Evolutionary conservation across 1,139 yeast genomes (phyloP), one percentile per base, ranked within the genome.

Genomic region (Hansenula anomala): DNA sequence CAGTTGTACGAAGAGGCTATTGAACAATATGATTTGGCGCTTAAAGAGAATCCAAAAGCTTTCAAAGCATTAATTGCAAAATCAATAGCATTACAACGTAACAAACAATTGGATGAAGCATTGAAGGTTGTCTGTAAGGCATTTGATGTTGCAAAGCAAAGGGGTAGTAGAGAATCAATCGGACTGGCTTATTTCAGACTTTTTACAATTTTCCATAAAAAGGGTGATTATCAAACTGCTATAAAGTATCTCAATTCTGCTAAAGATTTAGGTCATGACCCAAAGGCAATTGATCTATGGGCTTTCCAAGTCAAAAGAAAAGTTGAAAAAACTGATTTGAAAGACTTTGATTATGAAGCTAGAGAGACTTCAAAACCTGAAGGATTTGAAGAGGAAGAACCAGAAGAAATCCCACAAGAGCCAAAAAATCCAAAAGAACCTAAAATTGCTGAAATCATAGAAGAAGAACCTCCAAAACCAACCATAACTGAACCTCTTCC

Each of bases 111-210:
- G 54, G 72, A 73, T 26, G 60, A 64, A 28, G 79, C 92, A 35
- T 59, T 75, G 38, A 61, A 63, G 3, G 79, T 75, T 45, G 67
- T 86, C 17, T 68, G 74, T 10, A 57, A 60, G 20, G 92, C 94
- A 0, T 67, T 78, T 29, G 57, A 62, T 1, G 53, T 75, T 23
- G 89, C 94, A 0, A 60, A 63, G 29, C 61, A 59, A 6, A 60
- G 75, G 34, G 81, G 80, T 0, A 73, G 68, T 39, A 63, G 80
- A 42, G 63, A 64, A 4, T 72, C 71, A n/a, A 66, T 81, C 30
- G 84, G 78, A 0, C 63, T 69, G 24, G 77, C 82, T 20, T 74
- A 81, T 50, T 77, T 79, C 54, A 68, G 86, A 30, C 63, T 80
- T 39, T 86, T 78, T 10, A 60, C 79, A 42, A 61, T 73, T 18